Conservation (phyloP, 2,329 filamentous ascomycete species). For the Sclerotinia subarctica region DNA sequence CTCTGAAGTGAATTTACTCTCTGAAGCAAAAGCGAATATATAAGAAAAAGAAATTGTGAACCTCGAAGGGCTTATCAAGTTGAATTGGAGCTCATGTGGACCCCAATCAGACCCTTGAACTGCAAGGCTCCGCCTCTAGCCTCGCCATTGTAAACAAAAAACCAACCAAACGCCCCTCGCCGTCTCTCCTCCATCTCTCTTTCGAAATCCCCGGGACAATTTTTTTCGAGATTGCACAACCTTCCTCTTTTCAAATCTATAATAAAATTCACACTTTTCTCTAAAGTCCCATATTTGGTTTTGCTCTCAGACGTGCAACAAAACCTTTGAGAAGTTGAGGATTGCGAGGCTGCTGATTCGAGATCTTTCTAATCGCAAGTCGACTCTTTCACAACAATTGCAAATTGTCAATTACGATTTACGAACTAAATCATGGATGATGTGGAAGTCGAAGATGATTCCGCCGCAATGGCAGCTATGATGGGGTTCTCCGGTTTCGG, state of each 20-base stretch:
- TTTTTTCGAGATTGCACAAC: neutral
- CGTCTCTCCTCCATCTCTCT: neutral
- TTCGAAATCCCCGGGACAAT: neutral
- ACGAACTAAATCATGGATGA: neutral
- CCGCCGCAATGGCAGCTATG: constrained; percentile 45
- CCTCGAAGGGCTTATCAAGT: constrained; percentile 3
- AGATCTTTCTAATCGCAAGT: neutral
- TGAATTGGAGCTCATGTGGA: constrained; percentile 8
- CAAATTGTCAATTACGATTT: neutral
- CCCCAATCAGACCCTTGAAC: neutral
- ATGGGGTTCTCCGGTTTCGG: constrained; percentile 77
- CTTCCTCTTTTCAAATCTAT: neutral
- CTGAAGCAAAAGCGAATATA: neutral
- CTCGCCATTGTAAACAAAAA: constrained; percentile 7
- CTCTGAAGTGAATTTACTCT: neutral
- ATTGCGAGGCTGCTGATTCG: neutral
- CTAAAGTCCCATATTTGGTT: neutral
- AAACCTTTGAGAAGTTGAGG: neutral
- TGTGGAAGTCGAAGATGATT: constrained; percentile 22
- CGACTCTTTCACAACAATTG: neutral
- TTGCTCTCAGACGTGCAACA: constrained; percentile 7
- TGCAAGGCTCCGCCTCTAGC: constrained; percentile 9
- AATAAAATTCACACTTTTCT: neutral
- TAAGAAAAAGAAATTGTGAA: neutral
- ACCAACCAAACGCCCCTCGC: neutral